Evolutionary conservation across 1,284 basidiomycete genomes (phyloP).

Genomic region (Phlebopus sp.): DNA sequence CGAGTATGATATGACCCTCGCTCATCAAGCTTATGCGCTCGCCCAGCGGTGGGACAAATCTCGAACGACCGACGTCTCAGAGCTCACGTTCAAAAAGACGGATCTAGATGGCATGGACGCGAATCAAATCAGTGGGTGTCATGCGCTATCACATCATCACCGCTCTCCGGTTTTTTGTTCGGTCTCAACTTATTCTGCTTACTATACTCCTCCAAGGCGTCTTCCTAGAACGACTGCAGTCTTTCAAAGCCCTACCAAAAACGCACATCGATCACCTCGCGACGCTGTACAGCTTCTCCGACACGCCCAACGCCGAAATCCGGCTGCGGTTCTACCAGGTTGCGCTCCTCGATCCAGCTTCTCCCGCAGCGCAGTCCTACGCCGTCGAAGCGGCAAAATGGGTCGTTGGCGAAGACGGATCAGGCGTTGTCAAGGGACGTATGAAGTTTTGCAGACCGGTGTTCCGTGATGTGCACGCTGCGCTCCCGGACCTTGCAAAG

Average conservation of each 20-base stretch:
- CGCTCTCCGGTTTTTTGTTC: neutral
- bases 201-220: slow-evolving; percentile 45
- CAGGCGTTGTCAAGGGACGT: slow-evolving; percentile 60
- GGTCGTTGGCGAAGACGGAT: slow-evolving; percentile 65
- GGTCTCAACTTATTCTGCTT: too few species aligned
- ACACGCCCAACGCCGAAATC: slow-evolving; percentile 67
- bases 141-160: neutral
- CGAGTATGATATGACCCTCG: slow-evolving; percentile 82
- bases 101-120: slow-evolving; percentile 63
- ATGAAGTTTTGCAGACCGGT: slow-evolving; percentile 83
- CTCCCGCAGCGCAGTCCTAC: slow-evolving; percentile 42
- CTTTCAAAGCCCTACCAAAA: slow-evolving; percentile 52
- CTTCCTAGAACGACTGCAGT: slow-evolving; percentile 71
- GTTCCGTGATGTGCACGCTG: slow-evolving; percentile 52
- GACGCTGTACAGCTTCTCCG: slow-evolving; percentile 49
- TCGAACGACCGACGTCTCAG: slow-evolving; percentile 45
- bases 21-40: slow-evolving; percentile 66
- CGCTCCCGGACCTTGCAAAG: slow-evolving; percentile 64
- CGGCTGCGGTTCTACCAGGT: slow-evolving; percentile 70
- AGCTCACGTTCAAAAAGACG: slow-evolving; percentile 47
- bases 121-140: slow-evolving; percentile 60
- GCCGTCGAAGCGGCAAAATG: slow-evolving; percentile 52
- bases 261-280: slow-evolving; percentile 56
- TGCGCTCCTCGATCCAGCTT: slow-evolving; percentile 49
- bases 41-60: slow-evolving; percentile 77